These are phyloP conservation scores for Alternaria ethzedia DNA, from an alignment of 2,329 filamentous ascomycete genomes.

Conservation along the genomic window DNA sequence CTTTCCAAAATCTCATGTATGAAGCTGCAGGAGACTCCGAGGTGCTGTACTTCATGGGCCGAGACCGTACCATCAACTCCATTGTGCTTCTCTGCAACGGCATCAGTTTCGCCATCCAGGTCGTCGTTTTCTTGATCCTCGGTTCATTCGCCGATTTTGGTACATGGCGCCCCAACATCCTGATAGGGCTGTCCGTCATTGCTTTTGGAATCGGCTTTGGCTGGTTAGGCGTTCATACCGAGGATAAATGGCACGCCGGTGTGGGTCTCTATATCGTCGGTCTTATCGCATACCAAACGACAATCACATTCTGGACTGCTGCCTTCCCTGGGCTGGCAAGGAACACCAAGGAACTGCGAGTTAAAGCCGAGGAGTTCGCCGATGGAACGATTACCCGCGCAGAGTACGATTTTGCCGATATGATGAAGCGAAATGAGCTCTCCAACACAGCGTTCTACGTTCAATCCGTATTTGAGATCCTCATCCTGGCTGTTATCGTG, in stretches of 20 bases:
- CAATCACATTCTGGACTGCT: conserved; percentile 71
- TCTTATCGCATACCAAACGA: conserved; percentile 70
- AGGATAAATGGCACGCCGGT: conserved; percentile 65
- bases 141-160: conserved; percentile 69
- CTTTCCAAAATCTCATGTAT: conserved; percentile 67
- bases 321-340: conserved; percentile 65
- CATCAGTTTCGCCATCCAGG: conserved; percentile 71
- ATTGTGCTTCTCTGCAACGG: conserved; percentile 70
- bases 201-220: conserved; percentile 66
- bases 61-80: conserved; percentile 41
- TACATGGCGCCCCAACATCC: conserved; percentile 63
- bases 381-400: conserved; percentile 61
- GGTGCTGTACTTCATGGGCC: conserved; percentile 63
- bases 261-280: conserved; percentile 71
- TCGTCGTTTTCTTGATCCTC: conserved; percentile 61
- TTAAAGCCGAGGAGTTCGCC: conserved; percentile 55
- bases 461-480: conserved; percentile 66
- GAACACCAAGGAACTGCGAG: conserved; percentile 60
- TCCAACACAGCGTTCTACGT: conserved; percentile 70
- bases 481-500: conserved; percentile 43
- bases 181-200: conserved; percentile 61
- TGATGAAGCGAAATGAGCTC: conserved; percentile 66
- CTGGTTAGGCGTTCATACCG: conserved; percentile 69
- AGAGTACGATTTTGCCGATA: conserved; percentile 61
- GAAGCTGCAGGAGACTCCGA: conserved; percentile 64